Evolutionary conservation across 1,284 basidiomycete species (phyloP).

Genomic region (Bjerkandera adusta): DNA sequence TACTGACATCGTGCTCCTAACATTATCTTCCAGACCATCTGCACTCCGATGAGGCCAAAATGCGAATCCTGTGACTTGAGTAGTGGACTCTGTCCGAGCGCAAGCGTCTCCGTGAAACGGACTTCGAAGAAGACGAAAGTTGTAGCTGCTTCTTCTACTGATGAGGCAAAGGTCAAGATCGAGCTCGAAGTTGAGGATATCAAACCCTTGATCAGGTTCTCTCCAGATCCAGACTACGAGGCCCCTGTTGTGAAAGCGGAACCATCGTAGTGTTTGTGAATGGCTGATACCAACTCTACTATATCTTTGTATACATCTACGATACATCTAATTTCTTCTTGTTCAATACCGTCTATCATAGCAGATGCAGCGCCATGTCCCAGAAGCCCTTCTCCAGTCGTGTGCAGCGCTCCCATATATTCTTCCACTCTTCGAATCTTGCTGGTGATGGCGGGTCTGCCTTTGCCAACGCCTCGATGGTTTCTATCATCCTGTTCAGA

Average conservation of each 20-base stretch:
- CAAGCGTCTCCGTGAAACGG: conserved; percentile 28
- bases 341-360: conserved; percentile 21
- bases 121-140: conserved; percentile 14
- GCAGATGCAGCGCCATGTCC: conserved; percentile 72
- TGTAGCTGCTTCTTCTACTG: neutral
- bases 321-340: conserved; percentile 8
- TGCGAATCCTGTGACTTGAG: conserved; percentile 78
- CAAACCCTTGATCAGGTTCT: too few species aligned
- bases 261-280: too few species aligned
- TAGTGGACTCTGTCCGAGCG: conserved; percentile 59
- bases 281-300: too few species aligned
- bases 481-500: conserved; percentile 38
- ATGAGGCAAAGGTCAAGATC: conserved; percentile 37
- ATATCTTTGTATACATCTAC: neutral
- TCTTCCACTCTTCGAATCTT: conserved; percentile 65
- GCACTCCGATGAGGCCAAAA: conserved; percentile 78
- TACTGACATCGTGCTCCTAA: neutral
- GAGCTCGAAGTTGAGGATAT: conserved; percentile 30
- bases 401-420: conserved; percentile 80
- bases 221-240: neutral
- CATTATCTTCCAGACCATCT: conserved; percentile 55
- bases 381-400: conserved; percentile 86
- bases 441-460: conserved; percentile 63
- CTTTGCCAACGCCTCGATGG: conserved; percentile 59
- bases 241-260: too few species aligned